Evolutionary conservation across 805 yeast genomes (phyloP), one percentile per base, ranked within the genome.

Genomic region (Candida sanyiensis): DNA sequence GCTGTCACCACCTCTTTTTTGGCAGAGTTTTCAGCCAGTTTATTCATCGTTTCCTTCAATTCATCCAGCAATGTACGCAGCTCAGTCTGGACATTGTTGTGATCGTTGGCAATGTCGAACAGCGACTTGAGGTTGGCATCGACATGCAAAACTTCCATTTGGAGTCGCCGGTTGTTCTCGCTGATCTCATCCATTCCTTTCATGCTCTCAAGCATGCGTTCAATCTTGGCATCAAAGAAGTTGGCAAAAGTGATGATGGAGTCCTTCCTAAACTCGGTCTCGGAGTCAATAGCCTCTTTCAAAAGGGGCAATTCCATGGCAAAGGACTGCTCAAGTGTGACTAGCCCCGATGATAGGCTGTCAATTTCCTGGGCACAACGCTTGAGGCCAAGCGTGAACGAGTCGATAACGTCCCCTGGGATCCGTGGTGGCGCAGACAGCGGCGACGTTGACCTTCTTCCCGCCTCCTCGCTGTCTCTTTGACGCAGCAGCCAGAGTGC

Each of bases 181-280:
- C 27, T 16, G 15, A 25, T 11, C 3, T 23, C 8, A n/a, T 37
- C 23, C 20, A 37, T 23, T 5, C 20, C 12, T 13, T 33, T 28
- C 17, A 41, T 15, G 7, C 28, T 13, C 11, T 20, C 17, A 20
- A 33, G 16, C 13, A 41, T 28, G 16, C 18, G 9, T 3, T 37
- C 30, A 25, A 41, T 37, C 22, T 37, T 41, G n/a, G 15, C 11
- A 20, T 41, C 44, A 26, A 41, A 41, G 17, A 28, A 41, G 10
- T 29, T 21, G 5, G 44, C 33, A 29, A 41, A 41, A 11, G 37
- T 33, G 7, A 15, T 25, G 21, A 41, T 28, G 4, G 44, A 37
- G 13, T 41, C 44, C 23, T 41, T 33, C 28, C 44, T 35, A 21
- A 31, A 29, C 2, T 33, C 33, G 15, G 13, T 20, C 15, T 41